phyloP scores from a whole-genome alignment of 1,284 basidiomycete genomes.

The Moniliophthora roreri region DNA sequence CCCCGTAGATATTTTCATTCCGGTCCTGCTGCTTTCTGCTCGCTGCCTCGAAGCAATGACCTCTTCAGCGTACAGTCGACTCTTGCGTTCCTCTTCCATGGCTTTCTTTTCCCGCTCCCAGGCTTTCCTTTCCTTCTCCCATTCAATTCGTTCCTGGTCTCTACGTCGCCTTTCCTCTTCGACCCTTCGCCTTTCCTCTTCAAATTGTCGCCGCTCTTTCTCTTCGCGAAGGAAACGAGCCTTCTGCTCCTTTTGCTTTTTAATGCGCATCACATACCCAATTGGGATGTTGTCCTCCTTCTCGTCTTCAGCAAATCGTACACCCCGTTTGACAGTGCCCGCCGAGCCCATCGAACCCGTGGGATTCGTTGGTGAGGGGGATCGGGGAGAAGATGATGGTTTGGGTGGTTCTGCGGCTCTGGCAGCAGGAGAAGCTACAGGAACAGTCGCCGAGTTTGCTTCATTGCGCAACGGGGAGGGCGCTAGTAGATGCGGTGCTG shows the following conservation, averaged over 20 bases:
- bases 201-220: conserved; percentile 46
- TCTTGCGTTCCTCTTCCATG: conserved; percentile 56
- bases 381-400: not conserved
- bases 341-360: conserved; percentile 10
- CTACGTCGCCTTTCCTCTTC: conserved; percentile 48
- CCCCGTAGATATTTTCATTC: conserved; percentile 30
- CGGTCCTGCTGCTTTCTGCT: conserved; percentile 56
- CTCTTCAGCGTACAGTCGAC: conserved; percentile 56
- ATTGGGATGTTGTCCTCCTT: conserved; percentile 69
- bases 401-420: not conserved
- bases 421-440: conserved; percentile 8
- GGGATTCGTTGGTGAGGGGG: too few relatives aligned
- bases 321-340: conserved; percentile 50
- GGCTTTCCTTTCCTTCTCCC: conserved; percentile 53
- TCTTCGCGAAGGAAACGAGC: conserved; percentile 64
- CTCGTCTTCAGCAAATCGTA: conserved; percentile 66
- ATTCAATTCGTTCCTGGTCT: conserved; percentile 47
- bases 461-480: conserved; percentile 58
- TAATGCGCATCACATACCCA: conserved; percentile 63
- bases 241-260: conserved; percentile 72
- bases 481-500: conserved; percentile 35
- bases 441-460: conserved; percentile 24
- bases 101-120: conserved; percentile 57
- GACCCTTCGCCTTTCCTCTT: conserved; percentile 38
- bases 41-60: conserved; percentile 59